Base-by-base conservation (phyloP, 225 moss, liverwort and hornwort species). In the Pseudisothecium myosuroides region DNA sequence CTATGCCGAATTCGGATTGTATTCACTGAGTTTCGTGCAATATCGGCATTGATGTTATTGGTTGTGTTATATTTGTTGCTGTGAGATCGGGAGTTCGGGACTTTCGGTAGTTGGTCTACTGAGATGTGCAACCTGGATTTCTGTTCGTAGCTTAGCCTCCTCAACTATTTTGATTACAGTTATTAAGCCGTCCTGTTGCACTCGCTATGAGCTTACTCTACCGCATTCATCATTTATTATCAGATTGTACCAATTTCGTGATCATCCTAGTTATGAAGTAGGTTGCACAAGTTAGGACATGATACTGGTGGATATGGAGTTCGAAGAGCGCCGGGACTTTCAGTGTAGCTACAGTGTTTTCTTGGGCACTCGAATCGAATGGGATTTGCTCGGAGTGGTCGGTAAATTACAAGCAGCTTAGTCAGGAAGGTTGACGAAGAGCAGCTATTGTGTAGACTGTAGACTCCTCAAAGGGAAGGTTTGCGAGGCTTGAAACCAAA, bases 241-340 rank as follows among this genome's bases (percentile, higher is more conserved):
- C 2, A 39, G 15, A 24, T 6, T 6, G 24, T 10, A 10, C 9
- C 3, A 9, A 4, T 29, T 15, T 23, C 24, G 55, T 77, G 10
- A 4, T 6, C 12, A 15, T 27, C 10, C 0, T 55, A 6, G 23
- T 24, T 14, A 5, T 36, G 10, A 16, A 37, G 6, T 24, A 15
- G 4, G 10, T 3, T 79, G 56, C 17, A 1, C 11, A 17, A 17
- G 17, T 4, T 7, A 5, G 7, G 4, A 1, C 1, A 19, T 7
- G 17, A 2, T 2, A 26, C 10, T 16, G 16, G 2, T 16, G 10
- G 1, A 17, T 39, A 11, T 5, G 1, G 5, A 1, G 7, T n/a
- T 17, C 17, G 7, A 12, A 19, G 21, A 58, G 17, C 2, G 39
- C 7, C 17, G 17, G 17, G 7, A 28, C 18, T 17, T 11, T 4